Conservation (phyloP, 2,329 filamentous ascomycete species). For the Incumbomyces delicatus region DNA sequence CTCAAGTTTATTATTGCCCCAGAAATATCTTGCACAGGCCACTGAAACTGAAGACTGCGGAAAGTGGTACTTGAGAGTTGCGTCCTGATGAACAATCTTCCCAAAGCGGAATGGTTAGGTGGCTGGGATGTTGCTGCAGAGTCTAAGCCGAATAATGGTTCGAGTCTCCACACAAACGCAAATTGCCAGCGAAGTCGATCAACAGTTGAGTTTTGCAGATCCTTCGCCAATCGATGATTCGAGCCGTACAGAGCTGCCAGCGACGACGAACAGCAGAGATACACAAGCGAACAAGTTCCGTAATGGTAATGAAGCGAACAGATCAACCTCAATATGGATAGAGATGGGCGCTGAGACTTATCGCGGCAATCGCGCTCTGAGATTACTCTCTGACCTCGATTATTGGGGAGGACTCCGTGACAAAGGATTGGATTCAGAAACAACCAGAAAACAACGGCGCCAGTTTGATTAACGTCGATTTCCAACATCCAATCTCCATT, state of each 20-base stretch:
- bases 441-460: background rate
- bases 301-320: background rate
- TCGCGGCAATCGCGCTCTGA: too few species aligned
- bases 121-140: too few species aligned
- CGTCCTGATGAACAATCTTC: background rate
- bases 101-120: background rate
- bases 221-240: background rate
- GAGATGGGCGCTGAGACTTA: too few species aligned
- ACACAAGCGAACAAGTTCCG: background rate
- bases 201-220: background rate
- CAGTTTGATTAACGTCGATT: background rate
- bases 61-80: slow-evolving; percentile 2
- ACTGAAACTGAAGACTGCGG: background rate
- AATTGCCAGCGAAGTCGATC: background rate
- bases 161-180: background rate
- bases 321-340: background rate
- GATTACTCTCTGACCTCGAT: too few species aligned
- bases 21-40: background rate
- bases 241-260: background rate
- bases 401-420: too few species aligned
- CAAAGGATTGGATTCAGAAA: background rate
- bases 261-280: background rate
- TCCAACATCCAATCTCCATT: background rate
- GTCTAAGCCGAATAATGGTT: background rate
- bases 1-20: background rate